A percentile compares a stretch with the other conserved stretches of the same genome.
Evolutionary conservation across 2,329 filamentous ascomycete species (phyloP).

Genomic region (Aureobasidium sp.): DNA sequence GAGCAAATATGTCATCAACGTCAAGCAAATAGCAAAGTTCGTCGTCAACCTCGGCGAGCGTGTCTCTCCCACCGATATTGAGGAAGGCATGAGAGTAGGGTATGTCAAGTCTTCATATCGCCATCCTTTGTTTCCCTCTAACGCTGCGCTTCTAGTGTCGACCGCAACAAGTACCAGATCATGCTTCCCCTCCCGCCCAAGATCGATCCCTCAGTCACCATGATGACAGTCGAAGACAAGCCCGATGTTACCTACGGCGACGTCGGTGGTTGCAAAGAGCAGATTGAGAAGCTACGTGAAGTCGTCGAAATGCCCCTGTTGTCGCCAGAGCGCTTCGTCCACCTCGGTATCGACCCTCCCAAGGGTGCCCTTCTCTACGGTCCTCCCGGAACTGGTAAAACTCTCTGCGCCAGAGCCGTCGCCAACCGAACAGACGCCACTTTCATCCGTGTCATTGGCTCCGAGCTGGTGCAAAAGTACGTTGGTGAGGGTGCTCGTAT

Average conservation of each 20-base stretch:
- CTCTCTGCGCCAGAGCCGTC: constrained; percentile 90
- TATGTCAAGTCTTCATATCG: constrained; percentile 32
- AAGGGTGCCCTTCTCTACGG: constrained; percentile 96
- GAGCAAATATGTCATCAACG: constrained; percentile 99
- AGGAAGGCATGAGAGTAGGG: constrained; percentile 97
- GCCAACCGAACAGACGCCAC: constrained; percentile 97
- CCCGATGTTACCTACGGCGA: constrained; percentile 98
- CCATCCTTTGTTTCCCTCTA: neutral
- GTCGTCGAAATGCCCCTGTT: constrained; percentile 97
- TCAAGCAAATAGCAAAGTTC: constrained; percentile 99
- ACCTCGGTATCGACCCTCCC: constrained; percentile 95
- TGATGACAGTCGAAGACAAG: constrained; percentile 99
- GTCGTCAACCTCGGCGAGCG: constrained; percentile 96
- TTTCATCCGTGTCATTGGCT: constrained; percentile 97
- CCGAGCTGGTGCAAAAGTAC: constrained; percentile 97
- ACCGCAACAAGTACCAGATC: constrained; percentile 99
- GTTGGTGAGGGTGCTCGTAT: constrained; percentile 96
- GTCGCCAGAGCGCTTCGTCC: constrained; percentile 94
- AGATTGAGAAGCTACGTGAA: constrained; percentile 97
- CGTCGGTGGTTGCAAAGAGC: constrained; percentile 97
- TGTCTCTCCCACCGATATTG: constrained; percentile 96
- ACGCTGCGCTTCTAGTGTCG: constrained; percentile 50
- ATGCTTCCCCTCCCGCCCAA: constrained; percentile 91
- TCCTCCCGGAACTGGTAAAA: constrained; percentile 97
- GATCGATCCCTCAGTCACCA: constrained; percentile 97